Base-by-base conservation (phyloP, 2,329 filamentous ascomycete species). In the Fonsecaea pugnacius region DNA sequence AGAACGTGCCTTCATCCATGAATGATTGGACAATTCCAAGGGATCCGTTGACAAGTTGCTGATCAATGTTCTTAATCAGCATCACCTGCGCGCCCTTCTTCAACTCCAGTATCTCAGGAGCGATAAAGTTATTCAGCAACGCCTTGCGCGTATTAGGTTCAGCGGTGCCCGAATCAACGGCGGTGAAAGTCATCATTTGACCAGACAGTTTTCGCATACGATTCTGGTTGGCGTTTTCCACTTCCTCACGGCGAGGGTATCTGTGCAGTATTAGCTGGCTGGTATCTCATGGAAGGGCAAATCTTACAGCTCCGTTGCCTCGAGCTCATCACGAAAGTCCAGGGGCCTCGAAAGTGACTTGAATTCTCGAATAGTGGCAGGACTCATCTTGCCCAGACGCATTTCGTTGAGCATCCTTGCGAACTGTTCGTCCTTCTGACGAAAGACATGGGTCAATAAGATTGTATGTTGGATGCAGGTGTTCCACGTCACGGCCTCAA, bases 61-160 rank as follows among this genome's bases (percentile, higher is more conserved):
- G 92, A 73, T 99, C 95, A 79, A 98, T 89, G 72, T 99, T 99
- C 77, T 99, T 99, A 82, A 99, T 97, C n/a, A 99, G 82, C 95
- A 99, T 99, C 51, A 99, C 96, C 75, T 99, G 96, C 0, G 95
- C 91, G 9, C 92, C 91, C 67, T 95, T 89, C 76, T 97, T 98
- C 33, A 99, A 79, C 36, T 90, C 87, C 21, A 99, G 85, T 0
- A 78, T 74, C 71, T 89, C 89, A 0, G 95, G 93, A 0, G 95
- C 93, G 91, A 99, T 97, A 86, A 96, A 96, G 73, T 94, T 96
- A 5, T 85, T 78, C 5, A 99, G 81, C 0, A 98, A 78, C 73
- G 88, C 93, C 52, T 96, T 92, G 35, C 91, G 88, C 40, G 89
- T 77, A 0, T 81, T 78, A 18, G 83, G 82, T 69, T 96, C 91